Percentiles rank a stretch among this genome's conserved stretches.
These are phyloP conservation scores for Gonium pectorale DNA, from an alignment of 139 green algal species.

Conservation along the genomic window DNA sequence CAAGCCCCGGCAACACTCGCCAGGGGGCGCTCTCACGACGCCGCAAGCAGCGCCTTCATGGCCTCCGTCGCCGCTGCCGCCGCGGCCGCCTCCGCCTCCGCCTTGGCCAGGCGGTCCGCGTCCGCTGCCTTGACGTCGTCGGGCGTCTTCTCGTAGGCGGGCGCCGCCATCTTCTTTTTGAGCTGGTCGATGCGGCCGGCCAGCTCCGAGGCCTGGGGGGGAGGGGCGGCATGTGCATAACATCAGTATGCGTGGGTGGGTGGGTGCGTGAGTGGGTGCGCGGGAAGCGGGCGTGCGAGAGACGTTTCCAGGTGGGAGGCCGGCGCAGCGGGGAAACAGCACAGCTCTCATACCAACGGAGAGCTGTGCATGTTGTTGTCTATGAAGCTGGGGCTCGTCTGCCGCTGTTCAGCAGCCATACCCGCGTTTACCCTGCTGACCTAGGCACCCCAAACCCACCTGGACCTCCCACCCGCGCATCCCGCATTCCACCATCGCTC, in stretches of 20 bases:
- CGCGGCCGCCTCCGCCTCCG: conserved; percentile 70
- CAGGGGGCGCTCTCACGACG: background rate
- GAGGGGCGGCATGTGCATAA: background rate
- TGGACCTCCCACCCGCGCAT: no score
- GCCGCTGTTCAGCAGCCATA: no score
- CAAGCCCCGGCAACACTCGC: background rate
- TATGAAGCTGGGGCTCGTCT: no score
- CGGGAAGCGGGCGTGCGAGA: no score
- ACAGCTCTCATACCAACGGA: no score
- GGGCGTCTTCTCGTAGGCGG: conserved; percentile 86
- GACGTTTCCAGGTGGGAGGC: no score
- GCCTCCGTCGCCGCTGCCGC: conserved; percentile 55
- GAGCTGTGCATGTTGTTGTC: no score
- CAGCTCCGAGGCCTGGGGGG: conserved; percentile 55
- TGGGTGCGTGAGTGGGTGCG: background rate
- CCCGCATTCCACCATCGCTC: no score
- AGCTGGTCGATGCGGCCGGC: conserved; percentile 59
- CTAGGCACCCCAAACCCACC: no score
- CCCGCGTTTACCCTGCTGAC: no score
- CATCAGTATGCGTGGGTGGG: background rate
- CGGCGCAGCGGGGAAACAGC: no score
- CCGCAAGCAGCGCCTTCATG: conserved; percentile 66
- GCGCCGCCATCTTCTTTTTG: conserved; percentile 65
- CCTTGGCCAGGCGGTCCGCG: conserved; percentile 60
- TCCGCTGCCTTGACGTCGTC: conserved; percentile 72